phyloP scores from a whole-genome alignment of 352 stramenopile genomes.

The Pythium diclinum region DNA sequence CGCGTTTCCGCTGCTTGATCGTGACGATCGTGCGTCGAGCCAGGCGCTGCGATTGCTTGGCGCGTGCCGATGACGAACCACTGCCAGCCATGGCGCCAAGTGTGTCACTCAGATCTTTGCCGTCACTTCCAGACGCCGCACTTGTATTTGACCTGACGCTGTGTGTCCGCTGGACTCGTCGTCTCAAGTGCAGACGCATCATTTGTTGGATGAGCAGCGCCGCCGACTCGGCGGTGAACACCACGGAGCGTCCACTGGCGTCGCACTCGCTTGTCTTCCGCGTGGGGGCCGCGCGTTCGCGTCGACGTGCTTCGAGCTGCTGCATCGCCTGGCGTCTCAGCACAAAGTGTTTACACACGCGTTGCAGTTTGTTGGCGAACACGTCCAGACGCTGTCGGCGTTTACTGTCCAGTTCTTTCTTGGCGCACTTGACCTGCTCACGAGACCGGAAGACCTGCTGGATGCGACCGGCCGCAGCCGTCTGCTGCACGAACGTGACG shows the following conservation, averaged over 20 bases:
- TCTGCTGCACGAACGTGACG: constrained; percentile 29
- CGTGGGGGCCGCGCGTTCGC: neutral
- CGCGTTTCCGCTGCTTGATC: constrained; percentile 33
- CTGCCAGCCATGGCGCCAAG: constrained; percentile 17
- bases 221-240: constrained; percentile 30
- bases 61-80: constrained; percentile 28
- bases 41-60: constrained; percentile 36
- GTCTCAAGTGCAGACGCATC: constrained; percentile 32
- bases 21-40: constrained; percentile 20
- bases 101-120: constrained; percentile 29
- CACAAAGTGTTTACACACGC: constrained; percentile 30
- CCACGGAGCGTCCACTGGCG: constrained; percentile 21
- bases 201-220: constrained; percentile 47
- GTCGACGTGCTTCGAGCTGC: constrained; percentile 24
- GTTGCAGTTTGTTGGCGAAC: constrained; percentile 48
- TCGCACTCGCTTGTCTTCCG: constrained; percentile 1
- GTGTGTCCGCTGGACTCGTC: constrained; percentile 35
- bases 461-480: constrained; percentile 41
- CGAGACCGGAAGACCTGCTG: constrained; percentile 43
- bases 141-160: constrained; percentile 33
- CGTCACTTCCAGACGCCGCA: constrained; percentile 28
- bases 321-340: constrained; percentile 31
- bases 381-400: constrained; percentile 33
- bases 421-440: constrained; percentile 38
- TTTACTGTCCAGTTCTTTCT: constrained; percentile 35